Conservation (phyloP, 805 yeast genomes). For the Candida broadrunensis region DNA sequence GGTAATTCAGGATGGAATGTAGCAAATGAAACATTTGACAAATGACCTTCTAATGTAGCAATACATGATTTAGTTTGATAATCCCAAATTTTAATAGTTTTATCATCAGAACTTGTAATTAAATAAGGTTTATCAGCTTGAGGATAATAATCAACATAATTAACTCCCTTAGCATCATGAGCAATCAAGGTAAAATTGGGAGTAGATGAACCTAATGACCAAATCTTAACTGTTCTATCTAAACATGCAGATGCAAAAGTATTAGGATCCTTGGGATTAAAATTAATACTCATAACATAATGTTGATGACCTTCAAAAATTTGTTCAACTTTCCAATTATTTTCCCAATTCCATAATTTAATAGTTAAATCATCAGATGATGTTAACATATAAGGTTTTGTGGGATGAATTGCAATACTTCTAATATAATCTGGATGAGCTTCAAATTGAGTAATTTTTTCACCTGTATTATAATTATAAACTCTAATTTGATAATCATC, state of each 20-base stretch:
- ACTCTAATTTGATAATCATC: conserved; percentile 95
- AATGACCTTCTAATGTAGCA: conserved; percentile 91
- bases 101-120: conserved; percentile 88
- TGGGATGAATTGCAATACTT: conserved; percentile 89
- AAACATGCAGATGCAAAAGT: conserved; percentile 97
- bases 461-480: conserved; percentile 93
- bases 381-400: conserved; percentile 84
- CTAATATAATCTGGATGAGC: conserved; percentile 98
- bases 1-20: conserved; percentile 98
- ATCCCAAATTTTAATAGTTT: conserved; percentile 89
- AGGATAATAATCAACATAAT: conserved; percentile 95
- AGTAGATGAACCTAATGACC: conserved; percentile 85
- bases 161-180: conserved; percentile 91
- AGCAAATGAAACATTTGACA: conserved; percentile 94
- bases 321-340: conserved; percentile 85
- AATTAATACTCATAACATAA: conserved; percentile 89
- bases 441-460: conserved; percentile 90
- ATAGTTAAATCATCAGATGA: conserved; percentile 90
- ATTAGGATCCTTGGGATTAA: conserved; percentile 96
- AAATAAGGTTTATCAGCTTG: conserved; percentile 96
- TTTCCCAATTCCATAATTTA: conserved; percentile 97
- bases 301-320: conserved; percentile 94
- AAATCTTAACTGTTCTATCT: conserved; percentile 93
- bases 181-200: conserved; percentile 93
- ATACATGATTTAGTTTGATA: conserved; percentile 96